These are phyloP conservation scores for Lagerstroemia speciosa DNA, from an alignment of 345 rosid species.

Conservation along the genomic window DNA sequence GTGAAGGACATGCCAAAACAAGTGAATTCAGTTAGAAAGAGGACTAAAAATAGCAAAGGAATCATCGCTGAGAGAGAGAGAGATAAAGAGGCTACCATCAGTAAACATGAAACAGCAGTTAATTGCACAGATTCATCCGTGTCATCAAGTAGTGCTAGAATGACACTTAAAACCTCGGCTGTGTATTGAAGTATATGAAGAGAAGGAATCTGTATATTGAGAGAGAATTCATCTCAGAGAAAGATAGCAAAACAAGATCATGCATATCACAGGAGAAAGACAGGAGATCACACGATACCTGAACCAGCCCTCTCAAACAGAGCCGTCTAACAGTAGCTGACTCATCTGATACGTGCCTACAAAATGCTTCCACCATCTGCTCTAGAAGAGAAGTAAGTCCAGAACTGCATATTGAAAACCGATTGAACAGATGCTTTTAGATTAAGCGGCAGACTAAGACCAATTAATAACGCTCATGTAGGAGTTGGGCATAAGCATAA, in stretches of 20 bases:
- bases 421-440: not conserved
- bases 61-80: not conserved
- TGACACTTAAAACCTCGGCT: constrained; percentile 76
- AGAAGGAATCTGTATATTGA: constrained; percentile 63
- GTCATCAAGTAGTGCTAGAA: constrained; percentile 87
- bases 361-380: constrained; percentile 88
- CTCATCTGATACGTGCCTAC: constrained; percentile 92
- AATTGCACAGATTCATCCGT: constrained; percentile 78
- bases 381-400: constrained; percentile 68
- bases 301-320: constrained; percentile 87
- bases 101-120: constrained; percentile 83
- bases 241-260: not conserved
- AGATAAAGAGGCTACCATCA: constrained; percentile 37
- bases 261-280: not conserved
- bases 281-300: constrained; percentile 31
- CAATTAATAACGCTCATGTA: not conserved
- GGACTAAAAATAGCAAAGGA: not conserved
- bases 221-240: not conserved
- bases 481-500: not conserved
- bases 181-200: constrained; percentile 62
- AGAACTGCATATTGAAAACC: constrained; percentile 42
- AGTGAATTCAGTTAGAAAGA: not conserved
- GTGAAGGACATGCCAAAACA: not conserved
- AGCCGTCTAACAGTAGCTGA: constrained; percentile 91
- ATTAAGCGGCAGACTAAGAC: not conserved